phyloP scores from a whole-genome alignment of 208 protist species.

The Acanthamoeba comandoni region DNA sequence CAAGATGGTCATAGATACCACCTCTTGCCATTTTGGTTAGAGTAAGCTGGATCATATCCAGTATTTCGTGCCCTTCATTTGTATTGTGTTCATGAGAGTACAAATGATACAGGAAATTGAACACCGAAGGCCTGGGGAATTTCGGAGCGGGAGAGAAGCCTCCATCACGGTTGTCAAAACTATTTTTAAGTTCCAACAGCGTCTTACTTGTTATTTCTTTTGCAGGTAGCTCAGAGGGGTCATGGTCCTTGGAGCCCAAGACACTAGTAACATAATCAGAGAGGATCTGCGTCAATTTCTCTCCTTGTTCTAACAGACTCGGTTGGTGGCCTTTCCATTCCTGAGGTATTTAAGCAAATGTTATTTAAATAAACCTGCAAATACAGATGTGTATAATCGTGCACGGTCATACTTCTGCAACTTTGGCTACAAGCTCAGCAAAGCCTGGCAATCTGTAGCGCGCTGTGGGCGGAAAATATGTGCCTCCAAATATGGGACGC shows the following conservation, averaged over 20 bases:
- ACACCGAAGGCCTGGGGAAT: conserved; percentile 73
- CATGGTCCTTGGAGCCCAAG: neutral
- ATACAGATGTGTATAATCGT: neutral
- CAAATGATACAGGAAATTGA: conserved; percentile 73
- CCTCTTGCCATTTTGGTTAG: conserved; percentile 74
- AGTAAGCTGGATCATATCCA: conserved; percentile 35
- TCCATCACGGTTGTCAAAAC: conserved; percentile 54
- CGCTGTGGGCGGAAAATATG: conserved; percentile 33
- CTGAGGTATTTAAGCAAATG: no score
- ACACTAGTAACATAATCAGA: no score
- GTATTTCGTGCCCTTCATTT: neutral
- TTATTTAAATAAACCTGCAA: neutral
- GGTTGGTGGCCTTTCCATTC: no score
- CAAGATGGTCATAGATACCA: conserved; percentile 80
- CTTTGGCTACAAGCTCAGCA: neutral
- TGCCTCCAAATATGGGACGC: conserved; percentile 75
- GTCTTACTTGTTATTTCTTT: no score
- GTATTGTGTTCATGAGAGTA: neutral
- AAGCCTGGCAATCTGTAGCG: conserved; percentile 29
- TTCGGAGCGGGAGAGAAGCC: conserved; percentile 78
- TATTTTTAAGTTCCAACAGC: no score
- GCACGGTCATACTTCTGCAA: neutral
- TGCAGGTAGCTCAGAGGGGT: neutral
- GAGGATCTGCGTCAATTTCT: no score
- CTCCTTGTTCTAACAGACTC: no score